Conservation (phyloP, 2,329 filamentous ascomycete species). For the Aspergillus pseudoviridinutans region DNA sequence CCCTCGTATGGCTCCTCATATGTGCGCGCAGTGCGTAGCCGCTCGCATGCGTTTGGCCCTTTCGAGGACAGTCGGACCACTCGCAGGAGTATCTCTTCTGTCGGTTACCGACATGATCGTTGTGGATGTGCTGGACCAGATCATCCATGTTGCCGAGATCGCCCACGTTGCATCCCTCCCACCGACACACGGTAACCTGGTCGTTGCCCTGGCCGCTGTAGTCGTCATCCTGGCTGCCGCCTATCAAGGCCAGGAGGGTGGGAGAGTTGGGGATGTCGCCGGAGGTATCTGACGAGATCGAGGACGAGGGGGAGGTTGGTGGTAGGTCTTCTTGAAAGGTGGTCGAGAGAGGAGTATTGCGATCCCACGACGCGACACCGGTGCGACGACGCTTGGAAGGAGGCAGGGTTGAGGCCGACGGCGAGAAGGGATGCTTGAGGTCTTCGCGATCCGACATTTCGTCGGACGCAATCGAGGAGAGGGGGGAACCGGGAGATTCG, state of each 20-base stretch:
- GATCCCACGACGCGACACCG: conserved; percentile 42
- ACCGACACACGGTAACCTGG: conserved; percentile 73
- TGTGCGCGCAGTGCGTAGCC: conserved; percentile 95
- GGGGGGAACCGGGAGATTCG: conserved; percentile 59
- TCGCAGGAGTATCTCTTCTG: conserved; percentile 99
- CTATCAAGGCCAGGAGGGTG: conserved; percentile 46
- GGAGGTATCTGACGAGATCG: conserved; percentile 86
- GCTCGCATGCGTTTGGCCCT: conserved; percentile 87
- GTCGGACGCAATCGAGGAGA: conserved; percentile 62
- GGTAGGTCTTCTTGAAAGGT: conserved; percentile 37
- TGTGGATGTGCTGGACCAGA: conserved; percentile 79
- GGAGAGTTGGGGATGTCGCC: conserved; percentile 75
- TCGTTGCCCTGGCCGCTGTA: conserved; percentile 69
- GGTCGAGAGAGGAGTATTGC: conserved; percentile 49
- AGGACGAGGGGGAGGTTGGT: conserved; percentile 53
- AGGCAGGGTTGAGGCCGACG: conserved; percentile 40
- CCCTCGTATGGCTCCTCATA: conserved; percentile 94
- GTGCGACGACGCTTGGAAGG: conserved; percentile 49
- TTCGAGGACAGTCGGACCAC: conserved; percentile 84
- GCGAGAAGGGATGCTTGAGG: conserved; percentile 50
- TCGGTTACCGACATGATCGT: conserved; percentile 86
- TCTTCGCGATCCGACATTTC: conserved; percentile 55
- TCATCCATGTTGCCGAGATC: conserved; percentile 77
- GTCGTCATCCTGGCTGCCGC: conserved; percentile 48
- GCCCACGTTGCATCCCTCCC: conserved; percentile 69